Conservation (phyloP, 768 basidiomycete species). For the Kwoniella shandongensis region DNA sequence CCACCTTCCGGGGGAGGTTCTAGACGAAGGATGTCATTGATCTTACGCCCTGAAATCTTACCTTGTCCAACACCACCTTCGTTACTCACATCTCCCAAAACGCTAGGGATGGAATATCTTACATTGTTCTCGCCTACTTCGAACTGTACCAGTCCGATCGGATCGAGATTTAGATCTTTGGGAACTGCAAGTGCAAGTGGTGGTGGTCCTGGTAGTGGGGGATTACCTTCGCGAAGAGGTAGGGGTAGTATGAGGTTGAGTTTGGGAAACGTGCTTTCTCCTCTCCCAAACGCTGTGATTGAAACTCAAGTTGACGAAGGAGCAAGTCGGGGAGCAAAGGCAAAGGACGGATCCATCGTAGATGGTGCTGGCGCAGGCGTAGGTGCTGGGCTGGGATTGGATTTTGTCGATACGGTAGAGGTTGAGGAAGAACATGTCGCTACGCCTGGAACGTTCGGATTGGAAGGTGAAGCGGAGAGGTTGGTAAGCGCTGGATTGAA, state of each 20-base stretch:
- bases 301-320: too few species aligned
- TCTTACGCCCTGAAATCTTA: conserved; percentile 10
- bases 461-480: conserved; percentile 26
- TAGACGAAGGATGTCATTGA: conserved; percentile 17
- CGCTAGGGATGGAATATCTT: conserved; percentile 13
- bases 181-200: too few species aligned
- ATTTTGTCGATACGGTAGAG: neutral
- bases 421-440: conserved; percentile 25
- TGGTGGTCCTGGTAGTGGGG: too few species aligned
- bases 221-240: conserved; percentile 10
- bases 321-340: neutral
- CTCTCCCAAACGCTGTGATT: too few species aligned
- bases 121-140: conserved; percentile 14
- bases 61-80: conserved; percentile 30
- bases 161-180: neutral
- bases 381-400: conserved; percentile 2
- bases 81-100: conserved; percentile 26
- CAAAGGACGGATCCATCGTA: conserved; percentile 4
- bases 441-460: conserved; percentile 37
- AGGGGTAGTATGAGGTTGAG: conserved; percentile 19
- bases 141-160: neutral
- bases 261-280: neutral
- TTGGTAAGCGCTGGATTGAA: conserved; percentile 15
- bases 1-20: neutral
- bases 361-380: conserved; percentile 7